Base-by-base conservation (phyloP, 2,329 filamentous ascomycete genomes). In the Aspergillus awamori region DNA sequence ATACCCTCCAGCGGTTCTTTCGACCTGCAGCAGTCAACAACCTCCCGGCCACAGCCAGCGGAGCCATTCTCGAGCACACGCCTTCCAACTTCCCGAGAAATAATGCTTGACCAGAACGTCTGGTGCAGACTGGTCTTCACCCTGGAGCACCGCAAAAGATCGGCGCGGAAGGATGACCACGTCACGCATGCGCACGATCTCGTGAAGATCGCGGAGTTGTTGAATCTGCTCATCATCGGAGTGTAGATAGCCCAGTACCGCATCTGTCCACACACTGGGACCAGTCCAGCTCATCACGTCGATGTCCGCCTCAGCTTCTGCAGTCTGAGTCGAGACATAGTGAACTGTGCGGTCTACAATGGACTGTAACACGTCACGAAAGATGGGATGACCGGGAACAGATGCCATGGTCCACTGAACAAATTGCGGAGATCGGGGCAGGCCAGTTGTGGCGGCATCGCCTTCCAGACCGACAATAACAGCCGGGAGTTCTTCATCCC, bases 391-490 rank as follows among this genome's bases (percentile, higher is more conserved):
- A 8, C 11, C 13, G 4, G 57, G 38, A 26, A 38, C 28, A 8
- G 57, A 52, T 3, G 49, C 57, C 57, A 58, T 58, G 4, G 57
- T 58, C 57, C 57, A 58, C 38, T 58, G 57, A 13, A 58, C 57
- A n/a, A 58, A 58, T 4, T 58, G 57, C 24, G 57, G 57, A n/a
- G 57, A 53, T 15, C 57, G 57, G 8, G 57, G 57, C 4, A 58
- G 57, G 17, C 57, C 57, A 5, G 38, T 11, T 5, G 57, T 58
- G 24, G 57, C 20, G 4, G 57, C 48, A 28, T 58, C 57, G 13
- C 57, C 57, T 45, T 58, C 57, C 11, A 58, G 10, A 1, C 57
- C 57, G 11, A 58, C 41, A n/a, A 58, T 53, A 30, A 53, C 57
- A 17, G 48, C 38, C 4, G 57, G 57, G 3, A 38, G 24, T n/a